Evolutionary conservation across 768 basidiomycete species (phyloP).

Genomic region (Phanerochaete carnosa): DNA sequence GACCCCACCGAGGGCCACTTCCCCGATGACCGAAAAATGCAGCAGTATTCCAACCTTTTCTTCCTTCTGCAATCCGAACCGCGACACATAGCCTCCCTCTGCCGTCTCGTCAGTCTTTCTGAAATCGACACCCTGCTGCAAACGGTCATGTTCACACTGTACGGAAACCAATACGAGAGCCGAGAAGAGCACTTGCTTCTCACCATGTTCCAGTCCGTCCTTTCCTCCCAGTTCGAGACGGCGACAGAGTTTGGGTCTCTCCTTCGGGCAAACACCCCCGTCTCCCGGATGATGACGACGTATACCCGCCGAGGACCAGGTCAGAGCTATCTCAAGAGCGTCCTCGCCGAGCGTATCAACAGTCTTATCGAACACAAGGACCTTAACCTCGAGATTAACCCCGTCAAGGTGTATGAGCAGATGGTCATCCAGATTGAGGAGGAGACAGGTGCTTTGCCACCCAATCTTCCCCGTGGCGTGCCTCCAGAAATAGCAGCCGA

Average conservation of each 20-base stretch:
- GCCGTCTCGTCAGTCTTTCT: conserved; percentile 90
- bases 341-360: conserved; percentile 97
- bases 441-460: conserved; percentile 88
- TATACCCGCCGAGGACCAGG: conserved; percentile 98
- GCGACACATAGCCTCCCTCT: conserved; percentile 92
- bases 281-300: conserved; percentile 99
- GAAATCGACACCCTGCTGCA: conserved; percentile 99
- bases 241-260: conserved; percentile 99
- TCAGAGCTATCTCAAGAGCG: conserved; percentile 96
- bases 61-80: conserved; percentile 98
- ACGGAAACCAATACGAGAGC: conserved; percentile 87
- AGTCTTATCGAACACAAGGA: conserved; percentile 99
- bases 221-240: conserved; percentile 98
- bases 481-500: conserved; percentile 92
- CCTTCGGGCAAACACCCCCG: conserved; percentile 96
- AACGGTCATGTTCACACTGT: conserved; percentile 99
- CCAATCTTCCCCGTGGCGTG: conserved; percentile 89
- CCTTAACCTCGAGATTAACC: conserved; percentile 98
- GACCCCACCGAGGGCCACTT: conserved; percentile 90
- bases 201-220: conserved; percentile 99
- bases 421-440: conserved; percentile 99
- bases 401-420: conserved; percentile 99
- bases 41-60: conserved; percentile 98
- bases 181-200: conserved; percentile 96
- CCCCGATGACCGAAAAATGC: conserved; percentile 90